Percentiles rank a stretch among this genome's conserved stretches.
Conservation (phyloP, 148 eudicot genomes). For the Euryodendron excelsum region DNA sequence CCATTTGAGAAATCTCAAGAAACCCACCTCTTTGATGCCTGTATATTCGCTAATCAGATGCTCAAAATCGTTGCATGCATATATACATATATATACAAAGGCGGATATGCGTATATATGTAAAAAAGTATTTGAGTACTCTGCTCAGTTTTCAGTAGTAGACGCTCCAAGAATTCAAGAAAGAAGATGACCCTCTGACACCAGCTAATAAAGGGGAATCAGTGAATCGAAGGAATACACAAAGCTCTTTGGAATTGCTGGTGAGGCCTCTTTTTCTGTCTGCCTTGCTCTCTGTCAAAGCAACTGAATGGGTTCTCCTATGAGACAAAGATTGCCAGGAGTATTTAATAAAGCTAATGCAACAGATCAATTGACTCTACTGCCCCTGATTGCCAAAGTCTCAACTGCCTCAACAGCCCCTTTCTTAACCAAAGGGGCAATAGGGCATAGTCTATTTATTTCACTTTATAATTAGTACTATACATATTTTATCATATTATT, state of each 20-base stretch:
- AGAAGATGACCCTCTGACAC: neutral
- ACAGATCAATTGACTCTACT: too few relatives aligned
- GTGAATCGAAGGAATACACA: neutral
- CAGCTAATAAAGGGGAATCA: neutral
- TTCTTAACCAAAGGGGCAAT: too few relatives aligned
- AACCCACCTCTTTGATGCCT: neutral
- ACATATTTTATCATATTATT: too few relatives aligned
- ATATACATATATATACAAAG: too few relatives aligned
- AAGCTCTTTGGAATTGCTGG: neutral
- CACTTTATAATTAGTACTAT: too few relatives aligned
- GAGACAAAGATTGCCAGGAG: too few relatives aligned
- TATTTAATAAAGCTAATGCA: too few relatives aligned
- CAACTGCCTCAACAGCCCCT: too few relatives aligned
- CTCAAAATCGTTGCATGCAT: neutral
- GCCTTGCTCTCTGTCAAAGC: neutral
- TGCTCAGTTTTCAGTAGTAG: neutral
- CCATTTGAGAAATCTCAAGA: slow-evolving; percentile 22
- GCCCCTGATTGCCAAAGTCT: too few relatives aligned
- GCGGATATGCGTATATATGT: too few relatives aligned
- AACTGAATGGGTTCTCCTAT: neutral
- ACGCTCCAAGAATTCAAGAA: neutral
- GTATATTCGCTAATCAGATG: neutral
- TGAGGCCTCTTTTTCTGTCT: neutral
- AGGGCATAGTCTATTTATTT: too few relatives aligned
- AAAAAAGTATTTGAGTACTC: neutral